Base-by-base conservation (phyloP, 495 filamentous ascomycete genomes). In the Penicillium chermesinum region DNA sequence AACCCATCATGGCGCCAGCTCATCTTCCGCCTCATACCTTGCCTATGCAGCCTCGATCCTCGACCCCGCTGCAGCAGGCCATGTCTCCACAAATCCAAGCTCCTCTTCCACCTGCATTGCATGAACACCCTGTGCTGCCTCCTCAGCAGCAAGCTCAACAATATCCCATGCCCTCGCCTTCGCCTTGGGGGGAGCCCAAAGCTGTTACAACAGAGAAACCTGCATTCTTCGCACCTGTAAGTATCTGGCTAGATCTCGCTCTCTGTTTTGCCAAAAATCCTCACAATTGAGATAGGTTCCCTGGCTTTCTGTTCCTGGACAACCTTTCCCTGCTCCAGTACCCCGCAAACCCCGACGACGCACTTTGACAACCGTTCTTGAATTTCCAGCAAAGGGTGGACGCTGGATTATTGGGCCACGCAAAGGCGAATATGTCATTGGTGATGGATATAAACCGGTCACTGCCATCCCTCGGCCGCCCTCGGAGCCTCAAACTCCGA, bases 291-390 rank as follows among this genome's bases (percentile, higher is more conserved):
- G 18, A 37, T 55, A 88, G 82, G 70, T 96, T 2, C 90, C 90
- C 9, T 95, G 89, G 89, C 72, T 84, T n/a, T 95, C 89, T 19
- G 73, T 76, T 25, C 80, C 84, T 2, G 81, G 85, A 17, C 53
- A 65, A 13, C 62, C 78, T 3, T 95, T 93, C 60, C 88, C 90
- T 19, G 61, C 70, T 2, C 58, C 71, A 57, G 61, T 62, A 35
- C 65, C 62, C 19, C 61, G 64, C 45, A 67, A 64, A 57, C 71
- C 75, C 43, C 70, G 62, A 53, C 55, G 53, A 34, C 70, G 70
- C 25, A 54, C 53, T 6, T 56, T 78, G 22, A 59, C 65, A 13
- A 54, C 63, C 5, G 52, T 66, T 2, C 65, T 82, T 14, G 73
- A 81, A 21, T 69, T 81, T 44, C 80, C 79, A 32, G 48, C 55